These are phyloP conservation scores for Gymnopus androsaceus DNA, from an alignment of 1,284 basidiomycete species.

Conservation along the genomic window DNA sequence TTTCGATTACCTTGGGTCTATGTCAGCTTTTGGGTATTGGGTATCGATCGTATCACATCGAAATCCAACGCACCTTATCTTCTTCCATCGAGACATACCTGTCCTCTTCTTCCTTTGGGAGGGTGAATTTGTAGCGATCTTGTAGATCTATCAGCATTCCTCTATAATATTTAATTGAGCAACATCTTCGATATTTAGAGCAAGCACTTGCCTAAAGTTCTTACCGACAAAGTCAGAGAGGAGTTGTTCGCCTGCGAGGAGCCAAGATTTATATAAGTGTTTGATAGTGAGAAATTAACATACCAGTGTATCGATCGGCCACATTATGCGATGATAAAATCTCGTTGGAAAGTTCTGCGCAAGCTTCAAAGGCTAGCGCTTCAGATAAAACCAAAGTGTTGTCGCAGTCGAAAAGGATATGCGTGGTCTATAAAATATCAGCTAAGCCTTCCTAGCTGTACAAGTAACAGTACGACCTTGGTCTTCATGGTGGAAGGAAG, in stretches of 20 bases:
- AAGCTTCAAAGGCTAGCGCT: conserved; percentile 28
- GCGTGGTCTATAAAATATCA: conserved; percentile 21
- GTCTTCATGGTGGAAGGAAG: conserved; percentile 9
- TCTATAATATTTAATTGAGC: conserved; percentile 6
- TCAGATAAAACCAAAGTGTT: conserved; percentile 32
- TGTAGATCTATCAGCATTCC: conserved; percentile 29
- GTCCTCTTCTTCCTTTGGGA: conserved; percentile 21
- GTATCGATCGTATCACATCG: not conserved
- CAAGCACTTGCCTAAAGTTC: conserved; percentile 21
- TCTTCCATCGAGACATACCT: conserved; percentile 27
- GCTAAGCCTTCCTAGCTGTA: not conserved
- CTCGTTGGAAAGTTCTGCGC: conserved; percentile 28
- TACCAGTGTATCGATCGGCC: conserved; percentile 27
- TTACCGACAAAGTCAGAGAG: conserved; percentile 30
- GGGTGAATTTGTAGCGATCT: conserved; percentile 21
- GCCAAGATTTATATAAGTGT: no score
- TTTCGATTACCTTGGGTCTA: conserved; percentile 18
- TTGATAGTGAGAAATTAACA: no score
- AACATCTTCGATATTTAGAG: not conserved
- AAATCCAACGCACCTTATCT: conserved; percentile 18
- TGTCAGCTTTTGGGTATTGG: not conserved
- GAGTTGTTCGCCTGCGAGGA: conserved; percentile 23
- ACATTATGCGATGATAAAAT: conserved; percentile 23
- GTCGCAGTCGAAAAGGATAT: conserved; percentile 31
- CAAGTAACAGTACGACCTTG: conserved; percentile 1